Base-by-base conservation (phyloP, 768 basidiomycete genomes). In the Tulasnella sp. region DNA sequence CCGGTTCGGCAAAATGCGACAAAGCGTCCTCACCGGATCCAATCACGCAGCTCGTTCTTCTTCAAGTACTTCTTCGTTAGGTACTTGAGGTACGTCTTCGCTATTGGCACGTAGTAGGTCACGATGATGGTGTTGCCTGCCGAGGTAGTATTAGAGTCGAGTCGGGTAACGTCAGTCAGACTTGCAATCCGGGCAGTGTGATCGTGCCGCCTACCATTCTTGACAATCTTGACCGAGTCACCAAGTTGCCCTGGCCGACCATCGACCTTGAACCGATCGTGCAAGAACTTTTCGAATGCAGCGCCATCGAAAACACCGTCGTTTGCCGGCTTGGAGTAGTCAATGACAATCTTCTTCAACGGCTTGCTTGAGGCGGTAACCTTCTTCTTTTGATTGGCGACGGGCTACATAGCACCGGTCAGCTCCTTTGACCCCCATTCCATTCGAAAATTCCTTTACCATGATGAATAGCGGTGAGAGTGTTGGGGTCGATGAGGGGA, bases 41-140 rank as follows among this genome's bases (percentile, higher is more conserved):
- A 98, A 86, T 98, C 96, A 79, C 96, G 91, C 81, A 97, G 88
- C 67, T 87, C 85, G 86, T 96, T 96, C 90, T 97, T 97, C 89
- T 99, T 99, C 85, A 99, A 88, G 89, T 94, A 96, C 87, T 97
- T 97, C 89, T 99, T 99, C 79, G 97, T 98, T 78, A 99, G 88
- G 86, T 99, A 99, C 85, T 99, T 98, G 83, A 98, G 90, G 85
- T 97, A 98, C 76, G 94, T 89, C 86, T 99, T 99, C 71, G 97
- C 98, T 85, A 98, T 92, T 76, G 94, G 90, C 83, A 97, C 90
- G 81, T 86, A 90, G 73, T 95, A 91, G 72, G 91, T 90, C 80
- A 99, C 89, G 75, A 90, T 91, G 83, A 99, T 88, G 85, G 91
- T 94, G 82, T 86, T 91, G 84, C 89, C 89, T 93, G 78, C 29